Evolutionary conservation across 2,329 filamentous ascomycete genomes (phyloP).

Genomic region (Ophiostoma triangulosporum): DNA sequence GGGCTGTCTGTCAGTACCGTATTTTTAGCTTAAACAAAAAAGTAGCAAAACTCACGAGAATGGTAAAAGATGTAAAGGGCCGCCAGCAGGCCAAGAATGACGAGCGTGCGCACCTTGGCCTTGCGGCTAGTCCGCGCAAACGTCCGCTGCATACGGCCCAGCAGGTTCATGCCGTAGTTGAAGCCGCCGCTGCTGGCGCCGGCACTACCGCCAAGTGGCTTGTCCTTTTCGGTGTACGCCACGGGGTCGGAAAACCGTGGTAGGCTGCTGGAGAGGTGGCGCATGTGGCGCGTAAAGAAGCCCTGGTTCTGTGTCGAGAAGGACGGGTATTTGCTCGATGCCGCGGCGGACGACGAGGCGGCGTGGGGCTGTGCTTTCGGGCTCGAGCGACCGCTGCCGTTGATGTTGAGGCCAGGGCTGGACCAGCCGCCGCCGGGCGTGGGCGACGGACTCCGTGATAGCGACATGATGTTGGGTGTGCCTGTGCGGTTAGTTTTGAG

Average conservation of each 20-base stretch:
- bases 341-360: constrained; percentile 34
- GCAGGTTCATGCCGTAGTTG: background rate
- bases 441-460: constrained; percentile 80
- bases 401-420: constrained; percentile 23
- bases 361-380: constrained; percentile 41
- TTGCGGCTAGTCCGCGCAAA: constrained; percentile 46
- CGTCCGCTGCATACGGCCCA: constrained; percentile 33
- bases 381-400: constrained; percentile 20
- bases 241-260: constrained; percentile 44
- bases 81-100: constrained; percentile 46
- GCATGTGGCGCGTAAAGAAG: constrained; percentile 77
- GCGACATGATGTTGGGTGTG: constrained; percentile 57
- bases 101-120: constrained; percentile 47
- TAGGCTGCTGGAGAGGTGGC: constrained; percentile 64
- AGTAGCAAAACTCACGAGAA: constrained; percentile 48
- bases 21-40: background rate
- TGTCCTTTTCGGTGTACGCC: constrained; percentile 64
- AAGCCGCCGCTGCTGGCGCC: too few relatives aligned
- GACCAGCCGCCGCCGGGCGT: constrained; percentile 77
- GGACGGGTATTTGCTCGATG: constrained; percentile 61
- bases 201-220: constrained; percentile 42
- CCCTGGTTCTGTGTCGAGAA: constrained; percentile 72
- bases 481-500: constrained; percentile 24
- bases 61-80: constrained; percentile 54
- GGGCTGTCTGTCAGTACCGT: constrained; percentile 23